Conservation (phyloP, 306 rosid genomes). For the Cucumis melo region DNA sequence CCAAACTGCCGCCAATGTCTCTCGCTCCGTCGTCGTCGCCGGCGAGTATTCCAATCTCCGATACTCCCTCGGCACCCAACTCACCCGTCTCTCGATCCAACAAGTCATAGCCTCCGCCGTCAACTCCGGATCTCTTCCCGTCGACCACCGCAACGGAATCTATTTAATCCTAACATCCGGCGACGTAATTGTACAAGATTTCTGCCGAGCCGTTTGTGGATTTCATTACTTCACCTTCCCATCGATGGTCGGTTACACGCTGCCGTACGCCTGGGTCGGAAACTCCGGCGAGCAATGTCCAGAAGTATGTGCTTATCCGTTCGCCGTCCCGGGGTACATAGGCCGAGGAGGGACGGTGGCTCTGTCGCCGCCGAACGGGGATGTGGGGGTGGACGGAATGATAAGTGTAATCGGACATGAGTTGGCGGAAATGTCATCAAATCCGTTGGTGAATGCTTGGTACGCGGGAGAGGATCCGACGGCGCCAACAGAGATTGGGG, state of each 20-base stretch:
- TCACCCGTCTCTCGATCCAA: conserved; percentile 66
- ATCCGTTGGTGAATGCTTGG: conserved; percentile 72
- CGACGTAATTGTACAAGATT: conserved; percentile 70
- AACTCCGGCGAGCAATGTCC: conserved; percentile 85
- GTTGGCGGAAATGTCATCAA: conserved; percentile 41
- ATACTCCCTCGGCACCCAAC: conserved; percentile 47
- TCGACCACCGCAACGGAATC: conserved; percentile 73
- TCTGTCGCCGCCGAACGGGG: conserved; percentile 36
- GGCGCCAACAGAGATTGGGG: conserved; percentile 90
- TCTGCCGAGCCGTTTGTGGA: conserved; percentile 86
- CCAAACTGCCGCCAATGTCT: conserved; percentile 81
- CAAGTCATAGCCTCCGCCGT: conserved; percentile 65
- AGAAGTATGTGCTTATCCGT: conserved; percentile 87
- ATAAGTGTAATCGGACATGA: conserved; percentile 50
- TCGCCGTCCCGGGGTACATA: conserved; percentile 76
- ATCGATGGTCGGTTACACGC: conserved; percentile 67
- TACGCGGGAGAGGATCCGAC: conserved; percentile 95
- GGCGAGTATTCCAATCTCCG: conserved; percentile 44
- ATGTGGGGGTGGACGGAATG: conserved; percentile 45
- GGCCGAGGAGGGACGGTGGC: conserved; percentile 54
- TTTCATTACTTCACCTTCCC: conserved; percentile 93
- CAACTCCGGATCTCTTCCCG: conserved; percentile 48
- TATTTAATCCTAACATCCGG: conserved; percentile 54
- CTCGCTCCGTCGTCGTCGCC: conserved; percentile 50
- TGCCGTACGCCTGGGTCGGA: conserved; percentile 92